Conservation (phyloP, 1,139 yeast species). For the Pichia sp. region DNA sequence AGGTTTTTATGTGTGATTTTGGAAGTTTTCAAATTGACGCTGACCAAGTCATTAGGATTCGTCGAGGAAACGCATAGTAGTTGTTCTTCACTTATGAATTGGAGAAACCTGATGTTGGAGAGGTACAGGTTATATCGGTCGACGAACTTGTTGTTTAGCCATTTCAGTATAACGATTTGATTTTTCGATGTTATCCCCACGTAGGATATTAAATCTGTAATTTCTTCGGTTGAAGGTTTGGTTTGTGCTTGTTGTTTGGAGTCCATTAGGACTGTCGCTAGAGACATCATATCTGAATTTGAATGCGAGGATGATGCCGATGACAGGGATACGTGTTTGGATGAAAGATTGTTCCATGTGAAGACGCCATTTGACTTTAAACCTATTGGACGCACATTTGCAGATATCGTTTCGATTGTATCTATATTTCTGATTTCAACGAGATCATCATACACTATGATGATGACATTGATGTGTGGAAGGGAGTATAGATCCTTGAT, state of each 20-base stretch:
- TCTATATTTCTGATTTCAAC: conserved; percentile 11
- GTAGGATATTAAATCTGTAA: conserved; percentile 6
- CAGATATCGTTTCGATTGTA: not conserved
- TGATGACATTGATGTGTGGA: conserved; percentile 6
- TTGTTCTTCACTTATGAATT: conserved; percentile 7
- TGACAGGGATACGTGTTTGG: not conserved
- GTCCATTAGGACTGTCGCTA: conserved; percentile 29
- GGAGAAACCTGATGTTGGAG: conserved; percentile 7
- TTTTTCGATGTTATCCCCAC: conserved; percentile 10
- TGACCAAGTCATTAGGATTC: conserved; percentile 13
- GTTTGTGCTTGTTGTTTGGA: not conserved
- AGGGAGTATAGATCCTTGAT: conserved; percentile 2
- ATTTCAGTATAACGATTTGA: conserved; percentile 17
- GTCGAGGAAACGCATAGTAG: conserved; percentile 8
- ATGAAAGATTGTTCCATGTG: conserved; percentile 8
- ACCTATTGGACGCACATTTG: not conserved
- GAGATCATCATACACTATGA: conserved; percentile 11
- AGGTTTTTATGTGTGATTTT: conserved; percentile 15
- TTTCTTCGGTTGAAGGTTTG: conserved; percentile 3
- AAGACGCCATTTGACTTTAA: not conserved
- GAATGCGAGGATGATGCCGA: not conserved
- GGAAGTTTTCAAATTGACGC: conserved; percentile 11
- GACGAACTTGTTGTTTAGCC: conserved; percentile 9
- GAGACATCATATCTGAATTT: conserved; percentile 28
- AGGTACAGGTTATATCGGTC: conserved; percentile 18